phyloP scores from a whole-genome alignment of 163 green algal species.

The Prototheca stagnorum region DNA sequence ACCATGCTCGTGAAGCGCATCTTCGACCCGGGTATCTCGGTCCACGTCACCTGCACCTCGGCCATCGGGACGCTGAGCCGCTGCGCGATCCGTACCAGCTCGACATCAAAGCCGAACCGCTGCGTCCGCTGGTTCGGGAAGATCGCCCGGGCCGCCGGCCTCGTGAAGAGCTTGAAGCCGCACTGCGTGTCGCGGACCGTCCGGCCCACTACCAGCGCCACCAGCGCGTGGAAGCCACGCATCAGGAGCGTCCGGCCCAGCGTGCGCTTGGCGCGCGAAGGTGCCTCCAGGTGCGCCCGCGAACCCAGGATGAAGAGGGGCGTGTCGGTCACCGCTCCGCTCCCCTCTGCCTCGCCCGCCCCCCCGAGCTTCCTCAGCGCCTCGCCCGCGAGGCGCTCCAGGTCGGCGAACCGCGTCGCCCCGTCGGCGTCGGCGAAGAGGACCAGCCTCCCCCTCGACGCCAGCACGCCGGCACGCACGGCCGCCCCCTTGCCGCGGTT shows the following conservation, averaged over 20 bases:
- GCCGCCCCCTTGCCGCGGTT: constrained; percentile 77
- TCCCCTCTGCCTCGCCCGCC: not conserved
- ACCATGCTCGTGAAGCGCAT: constrained; percentile 59
- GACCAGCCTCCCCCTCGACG: constrained; percentile 45
- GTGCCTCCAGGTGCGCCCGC: constrained; percentile 66
- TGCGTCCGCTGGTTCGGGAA: constrained; percentile 80
- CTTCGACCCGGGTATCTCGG: constrained; percentile 84
- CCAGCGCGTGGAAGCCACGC: constrained; percentile 77
- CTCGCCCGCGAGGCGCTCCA: constrained; percentile 56
- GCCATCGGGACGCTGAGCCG: constrained; percentile 44
- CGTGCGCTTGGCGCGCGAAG: constrained; percentile 42
- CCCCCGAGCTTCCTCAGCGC: not conserved
- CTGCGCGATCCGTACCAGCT: constrained; percentile 73
- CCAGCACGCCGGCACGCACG: constrained; percentile 6
- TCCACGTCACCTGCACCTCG: constrained; percentile 69
- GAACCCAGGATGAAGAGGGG: constrained; percentile 52
- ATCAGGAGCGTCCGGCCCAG: constrained; percentile 75
- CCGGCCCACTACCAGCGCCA: constrained; percentile 62
- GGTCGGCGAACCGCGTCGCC: constrained; percentile 41
- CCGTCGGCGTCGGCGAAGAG: constrained; percentile 87
- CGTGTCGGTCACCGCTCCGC: not conserved
- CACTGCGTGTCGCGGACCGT: constrained; percentile 83
- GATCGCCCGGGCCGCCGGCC: constrained; percentile 48
- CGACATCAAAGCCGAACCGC: constrained; percentile 94
- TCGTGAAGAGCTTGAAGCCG: constrained; percentile 93